Evolutionary conservation across 495 filamentous ascomycete genomes (phyloP).

Genomic region (Hypoxylon lienhwacheense): DNA sequence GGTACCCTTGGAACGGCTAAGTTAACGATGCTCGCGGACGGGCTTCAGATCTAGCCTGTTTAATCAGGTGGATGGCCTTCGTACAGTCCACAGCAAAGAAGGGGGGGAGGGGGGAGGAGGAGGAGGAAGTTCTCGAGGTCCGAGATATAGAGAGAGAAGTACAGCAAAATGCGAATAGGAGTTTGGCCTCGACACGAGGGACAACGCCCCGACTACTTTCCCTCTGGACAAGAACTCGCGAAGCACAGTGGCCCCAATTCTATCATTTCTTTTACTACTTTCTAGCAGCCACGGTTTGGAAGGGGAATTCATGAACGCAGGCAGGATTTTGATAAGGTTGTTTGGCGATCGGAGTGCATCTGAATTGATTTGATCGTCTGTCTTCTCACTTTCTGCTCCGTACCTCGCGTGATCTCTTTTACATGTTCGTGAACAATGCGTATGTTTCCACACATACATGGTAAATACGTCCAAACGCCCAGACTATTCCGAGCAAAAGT

Average conservation of each 20-base stretch:
- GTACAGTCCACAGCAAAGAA: slow-evolving; percentile 21
- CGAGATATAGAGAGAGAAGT: slow-evolving; percentile 16
- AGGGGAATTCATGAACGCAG: slow-evolving; percentile 45
- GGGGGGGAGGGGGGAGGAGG: no score
- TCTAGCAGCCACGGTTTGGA: slow-evolving; percentile 37
- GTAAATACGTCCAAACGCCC: no score
- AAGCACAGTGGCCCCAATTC: slow-evolving; percentile 28
- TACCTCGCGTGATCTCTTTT: not conserved
- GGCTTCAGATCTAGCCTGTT: slow-evolving; percentile 20
- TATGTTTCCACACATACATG: no score
- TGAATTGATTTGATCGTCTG: slow-evolving; percentile 46
- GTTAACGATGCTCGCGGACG: slow-evolving; percentile 20
- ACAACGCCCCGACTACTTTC: slow-evolving; percentile 10
- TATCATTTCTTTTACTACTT: slow-evolving; percentile 46
- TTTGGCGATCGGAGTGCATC: slow-evolving; percentile 51
- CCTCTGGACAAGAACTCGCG: slow-evolving; percentile 27
- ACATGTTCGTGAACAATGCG: not conserved
- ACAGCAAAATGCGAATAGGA: slow-evolving; percentile 14
- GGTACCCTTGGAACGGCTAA: slow-evolving; percentile 22
- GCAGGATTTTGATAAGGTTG: slow-evolving; percentile 50
- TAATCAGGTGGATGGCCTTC: slow-evolving; percentile 13
- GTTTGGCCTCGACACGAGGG: slow-evolving; percentile 11
- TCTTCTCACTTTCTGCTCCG: slow-evolving; percentile 14
- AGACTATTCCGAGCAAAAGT: no score
- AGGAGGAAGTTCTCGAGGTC: slow-evolving; percentile 28